Percentiles rank a stretch among this genome's conserved stretches.
phyloP scores from a whole-genome alignment of 2,329 filamentous ascomycete genomes.

The Epichloe uncinata region DNA sequence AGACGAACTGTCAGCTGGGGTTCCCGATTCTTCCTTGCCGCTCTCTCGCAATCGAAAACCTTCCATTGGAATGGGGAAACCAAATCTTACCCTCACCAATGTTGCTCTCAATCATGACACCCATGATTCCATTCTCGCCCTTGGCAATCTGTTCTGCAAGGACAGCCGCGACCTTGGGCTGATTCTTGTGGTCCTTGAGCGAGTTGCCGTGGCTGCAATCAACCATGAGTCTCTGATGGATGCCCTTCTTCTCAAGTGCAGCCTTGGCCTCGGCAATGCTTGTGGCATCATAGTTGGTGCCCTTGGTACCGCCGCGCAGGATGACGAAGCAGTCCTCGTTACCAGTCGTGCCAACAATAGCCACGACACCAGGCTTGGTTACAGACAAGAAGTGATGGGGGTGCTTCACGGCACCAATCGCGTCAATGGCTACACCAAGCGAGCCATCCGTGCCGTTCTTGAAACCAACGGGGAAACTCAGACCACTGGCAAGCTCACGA shows the following conservation, averaged over 20 bases:
- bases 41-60: not conserved
- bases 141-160: slow-evolving; percentile 76
- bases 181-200: slow-evolving; percentile 92
- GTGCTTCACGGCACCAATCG: slow-evolving; percentile 74
- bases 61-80: not conserved
- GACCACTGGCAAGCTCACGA: slow-evolving; percentile 84
- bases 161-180: slow-evolving; percentile 61
- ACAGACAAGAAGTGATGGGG: slow-evolving; percentile 96
- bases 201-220: slow-evolving; percentile 98
- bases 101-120: slow-evolving; percentile 98
- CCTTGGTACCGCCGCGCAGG: slow-evolving; percentile 77
- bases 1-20: not conserved
- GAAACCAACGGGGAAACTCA: slow-evolving; percentile 97
- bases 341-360: slow-evolving; percentile 83
- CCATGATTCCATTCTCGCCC: slow-evolving; percentile 79
- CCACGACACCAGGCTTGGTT: slow-evolving; percentile 91
- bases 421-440: slow-evolving; percentile 83
- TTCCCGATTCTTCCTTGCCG: too few species aligned
- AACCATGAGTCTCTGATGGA: slow-evolving; percentile 75
- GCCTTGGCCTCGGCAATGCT: slow-evolving; percentile 71
- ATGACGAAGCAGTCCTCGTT: slow-evolving; percentile 98
- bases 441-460: slow-evolving; percentile 98
- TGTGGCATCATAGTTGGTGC: slow-evolving; percentile 85
- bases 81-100: slow-evolving; percentile 56
- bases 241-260: slow-evolving; percentile 59